phyloP scores from a whole-genome alignment of 495 filamentous ascomycete genomes.

The Evernia prunastri region DNA sequence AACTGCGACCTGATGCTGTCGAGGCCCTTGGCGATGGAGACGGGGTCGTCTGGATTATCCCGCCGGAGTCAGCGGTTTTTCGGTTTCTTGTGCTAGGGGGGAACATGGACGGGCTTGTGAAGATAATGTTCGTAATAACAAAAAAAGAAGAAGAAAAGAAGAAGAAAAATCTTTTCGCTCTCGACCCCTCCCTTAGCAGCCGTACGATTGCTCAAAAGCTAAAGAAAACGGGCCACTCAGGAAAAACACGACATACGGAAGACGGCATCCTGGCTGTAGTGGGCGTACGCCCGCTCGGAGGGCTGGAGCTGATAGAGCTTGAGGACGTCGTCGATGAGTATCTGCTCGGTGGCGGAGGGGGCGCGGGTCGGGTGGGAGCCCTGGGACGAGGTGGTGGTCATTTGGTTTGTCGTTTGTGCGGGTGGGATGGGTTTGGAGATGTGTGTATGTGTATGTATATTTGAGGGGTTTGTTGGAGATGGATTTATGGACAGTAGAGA shows the following conservation, averaged over 20 bases:
- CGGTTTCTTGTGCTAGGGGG: background rate
- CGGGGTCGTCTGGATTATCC: conserved; percentile 23
- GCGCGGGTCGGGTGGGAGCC: conserved; percentile 11
- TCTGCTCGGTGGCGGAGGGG: conserved; percentile 11
- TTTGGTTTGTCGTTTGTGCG: background rate
- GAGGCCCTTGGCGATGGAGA: conserved; percentile 28
- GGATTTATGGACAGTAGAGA: too few relatives aligned
- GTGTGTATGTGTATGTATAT: too few relatives aligned
- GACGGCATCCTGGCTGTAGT: conserved; percentile 6
- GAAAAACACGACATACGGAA: background rate
- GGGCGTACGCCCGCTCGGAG: conserved; percentile 10
- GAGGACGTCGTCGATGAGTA: conserved; percentile 20
- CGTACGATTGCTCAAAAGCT: too few relatives aligned
- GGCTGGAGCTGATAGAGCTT: conserved; percentile 23
- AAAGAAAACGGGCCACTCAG: background rate
- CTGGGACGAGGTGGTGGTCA: conserved; percentile 13
- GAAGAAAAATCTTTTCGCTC: too few relatives aligned
- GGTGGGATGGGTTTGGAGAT: background rate
- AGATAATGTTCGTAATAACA: too few relatives aligned
- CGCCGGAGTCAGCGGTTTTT: conserved; percentile 6
- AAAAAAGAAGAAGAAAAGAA: too few relatives aligned
- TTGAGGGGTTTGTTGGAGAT: background rate
- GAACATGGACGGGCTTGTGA: too few relatives aligned
- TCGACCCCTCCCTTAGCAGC: too few relatives aligned
- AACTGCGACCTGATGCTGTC: conserved; percentile 24